Conservation (phyloP, 805 yeast species). For the Spathaspora gorwiae region DNA sequence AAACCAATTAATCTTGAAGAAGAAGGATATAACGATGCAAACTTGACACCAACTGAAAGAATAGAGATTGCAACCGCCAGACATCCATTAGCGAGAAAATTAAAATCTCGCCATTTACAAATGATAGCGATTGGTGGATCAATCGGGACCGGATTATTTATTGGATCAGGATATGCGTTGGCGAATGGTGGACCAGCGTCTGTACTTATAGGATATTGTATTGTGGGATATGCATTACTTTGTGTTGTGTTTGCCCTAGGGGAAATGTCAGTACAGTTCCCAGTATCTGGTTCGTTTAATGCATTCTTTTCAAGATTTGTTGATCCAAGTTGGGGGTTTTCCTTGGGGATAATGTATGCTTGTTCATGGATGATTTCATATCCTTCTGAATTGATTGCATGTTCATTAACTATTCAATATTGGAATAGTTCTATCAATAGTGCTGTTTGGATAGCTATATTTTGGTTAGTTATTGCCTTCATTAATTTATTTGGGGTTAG, state of each 20-base stretch:
- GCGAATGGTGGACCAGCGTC: constrained; percentile 38
- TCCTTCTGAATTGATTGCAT: constrained; percentile 35
- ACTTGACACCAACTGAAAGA: constrained; percentile 36
- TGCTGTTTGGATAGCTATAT: constrained; percentile 33
- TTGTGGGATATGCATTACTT: constrained; percentile 53
- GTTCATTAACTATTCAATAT: constrained; percentile 31
- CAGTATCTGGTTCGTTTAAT: constrained; percentile 35
- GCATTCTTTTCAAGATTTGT: constrained; percentile 32
- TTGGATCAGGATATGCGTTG: constrained; percentile 43
- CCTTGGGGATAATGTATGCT: constrained; percentile 32
- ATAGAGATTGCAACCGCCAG: constrained; percentile 36
- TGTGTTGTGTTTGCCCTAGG: constrained; percentile 58
- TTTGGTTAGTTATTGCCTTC: constrained; percentile 22
- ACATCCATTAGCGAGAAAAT: constrained; percentile 42
- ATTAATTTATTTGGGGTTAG: constrained; percentile 33
- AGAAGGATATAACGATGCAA: constrained; percentile 37
- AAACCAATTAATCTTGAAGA: constrained; percentile 35
- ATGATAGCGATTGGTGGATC: constrained; percentile 70
- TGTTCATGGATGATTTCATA: constrained; percentile 31
- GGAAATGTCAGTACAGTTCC: constrained; percentile 52
- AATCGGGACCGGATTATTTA: constrained; percentile 58
- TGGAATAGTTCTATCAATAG: constrained; percentile 30
- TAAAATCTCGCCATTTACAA: constrained; percentile 48
- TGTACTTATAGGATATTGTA: constrained; percentile 49
- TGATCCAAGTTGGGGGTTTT: constrained; percentile 34